These are phyloP conservation scores for Paecilomyces fulvus DNA, from an alignment of 2,329 filamentous ascomycete species.

Conservation along the genomic window DNA sequence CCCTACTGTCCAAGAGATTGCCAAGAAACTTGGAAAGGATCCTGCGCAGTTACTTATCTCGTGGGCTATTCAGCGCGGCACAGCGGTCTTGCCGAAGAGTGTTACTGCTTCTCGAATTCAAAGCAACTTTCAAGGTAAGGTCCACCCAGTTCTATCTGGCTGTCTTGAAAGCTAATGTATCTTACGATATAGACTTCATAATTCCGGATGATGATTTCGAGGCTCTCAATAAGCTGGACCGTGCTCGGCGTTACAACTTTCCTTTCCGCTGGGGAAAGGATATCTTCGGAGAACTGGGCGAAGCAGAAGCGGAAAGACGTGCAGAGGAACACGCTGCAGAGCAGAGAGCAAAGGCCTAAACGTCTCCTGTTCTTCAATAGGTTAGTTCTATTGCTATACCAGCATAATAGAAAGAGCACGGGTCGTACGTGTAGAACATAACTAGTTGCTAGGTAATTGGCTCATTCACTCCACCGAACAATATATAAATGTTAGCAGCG, in stretches of 20 bases:
- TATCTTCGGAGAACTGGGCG: slow-evolving; percentile 29
- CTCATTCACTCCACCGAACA: too few species aligned
- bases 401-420: neutral
- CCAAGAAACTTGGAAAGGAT: slow-evolving; percentile 53
- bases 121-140: slow-evolving; percentile 37
- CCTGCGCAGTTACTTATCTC: slow-evolving; percentile 47
- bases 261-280: slow-evolving; percentile 30
- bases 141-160: neutral
- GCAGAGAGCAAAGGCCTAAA: slow-evolving; percentile 12
- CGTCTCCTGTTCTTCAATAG: neutral
- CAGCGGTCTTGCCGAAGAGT: slow-evolving; percentile 47
- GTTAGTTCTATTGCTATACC: neutral
- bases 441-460: too few species aligned
- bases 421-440: too few species aligned
- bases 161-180: neutral
- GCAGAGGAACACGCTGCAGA: slow-evolving; percentile 21
- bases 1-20: slow-evolving; percentile 51
- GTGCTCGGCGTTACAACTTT: slow-evolving; percentile 29
- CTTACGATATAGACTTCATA: slow-evolving; percentile 16
- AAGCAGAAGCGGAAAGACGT: slow-evolving; percentile 21
- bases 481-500: too few species aligned
- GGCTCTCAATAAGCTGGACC: slow-evolving; percentile 25
- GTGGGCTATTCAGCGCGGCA: slow-evolving; percentile 48
- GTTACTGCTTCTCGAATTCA: slow-evolving; percentile 45
- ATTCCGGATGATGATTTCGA: slow-evolving; percentile 28